phyloP scores from a whole-genome alignment of 352 stramenopile species.

The Pythium pyrilobum region DNA sequence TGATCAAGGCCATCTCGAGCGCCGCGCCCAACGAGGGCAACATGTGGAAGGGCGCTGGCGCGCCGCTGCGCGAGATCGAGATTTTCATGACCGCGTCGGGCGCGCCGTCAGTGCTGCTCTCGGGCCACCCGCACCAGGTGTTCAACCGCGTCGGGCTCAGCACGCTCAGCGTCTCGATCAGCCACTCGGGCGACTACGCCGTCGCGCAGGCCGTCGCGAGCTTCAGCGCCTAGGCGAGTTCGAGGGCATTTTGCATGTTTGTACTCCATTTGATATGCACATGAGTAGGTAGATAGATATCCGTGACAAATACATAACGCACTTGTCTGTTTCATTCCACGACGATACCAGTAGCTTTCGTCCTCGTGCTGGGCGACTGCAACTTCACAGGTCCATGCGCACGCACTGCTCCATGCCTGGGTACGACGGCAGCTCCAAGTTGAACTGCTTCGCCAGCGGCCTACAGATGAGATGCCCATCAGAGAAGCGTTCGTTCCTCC shows the following conservation, averaged over 20 bases:
- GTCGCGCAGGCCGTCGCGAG: slow-evolving; percentile 79
- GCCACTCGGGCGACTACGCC: slow-evolving; percentile 84
- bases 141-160: slow-evolving; percentile 71
- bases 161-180: slow-evolving; percentile 85
- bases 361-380: too few relatives aligned
- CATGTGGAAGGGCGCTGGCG: slow-evolving; percentile 66
- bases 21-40: slow-evolving; percentile 54
- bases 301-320: too few relatives aligned
- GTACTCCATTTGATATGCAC: background rate
- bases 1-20: slow-evolving; percentile 89
- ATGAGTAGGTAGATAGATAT: background rate
- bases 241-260: background rate
- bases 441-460: slow-evolving; percentile 50
- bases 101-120: slow-evolving; percentile 69
- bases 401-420: slow-evolving; percentile 58
- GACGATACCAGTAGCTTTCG: background rate
- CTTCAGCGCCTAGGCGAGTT: slow-evolving; percentile 31
- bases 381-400: slow-evolving; percentile 25
- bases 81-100: slow-evolving; percentile 76
- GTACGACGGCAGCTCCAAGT: slow-evolving; percentile 59
- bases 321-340: too few relatives aligned
- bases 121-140: slow-evolving; percentile 68
- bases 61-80: slow-evolving; percentile 81
- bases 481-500: background rate
- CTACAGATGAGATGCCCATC: slow-evolving; percentile 27